Percentiles rank a stretch among this genome's conserved stretches.
phyloP scores from a whole-genome alignment of 2,329 filamentous ascomycete species.

The Curvularia sp. region DNA sequence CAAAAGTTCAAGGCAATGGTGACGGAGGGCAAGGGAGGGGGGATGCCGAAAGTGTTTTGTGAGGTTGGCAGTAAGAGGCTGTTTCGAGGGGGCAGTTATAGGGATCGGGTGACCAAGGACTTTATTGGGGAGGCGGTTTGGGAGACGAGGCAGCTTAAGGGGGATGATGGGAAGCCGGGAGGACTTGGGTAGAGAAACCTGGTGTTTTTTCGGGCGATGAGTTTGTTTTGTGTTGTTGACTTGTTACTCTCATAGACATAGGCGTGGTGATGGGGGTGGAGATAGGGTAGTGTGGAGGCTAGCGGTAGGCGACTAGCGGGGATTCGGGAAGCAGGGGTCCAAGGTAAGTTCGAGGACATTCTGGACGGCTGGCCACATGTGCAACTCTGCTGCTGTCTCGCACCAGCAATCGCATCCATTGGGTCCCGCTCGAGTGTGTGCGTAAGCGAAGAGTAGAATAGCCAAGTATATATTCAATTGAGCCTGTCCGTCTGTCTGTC shows the following conservation, averaged over 20 bases:
- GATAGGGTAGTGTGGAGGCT: slow-evolving; percentile 12
- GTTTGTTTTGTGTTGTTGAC: neutral
- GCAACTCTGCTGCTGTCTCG: too few relatives aligned
- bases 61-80: neutral
- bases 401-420: neutral
- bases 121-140: neutral
- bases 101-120: neutral
- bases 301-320: slow-evolving; percentile 10
- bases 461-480: slow-evolving; percentile 17
- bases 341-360: slow-evolving; percentile 28
- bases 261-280: neutral
- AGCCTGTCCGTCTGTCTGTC: slow-evolving; percentile 4
- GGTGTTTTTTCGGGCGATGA: too few relatives aligned
- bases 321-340: slow-evolving; percentile 22
- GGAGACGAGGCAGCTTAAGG: slow-evolving; percentile 10
- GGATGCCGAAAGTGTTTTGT: slow-evolving; percentile 2
- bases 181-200: too few relatives aligned
- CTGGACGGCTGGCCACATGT: slow-evolving; percentile 25
- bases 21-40: neutral
- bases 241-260: neutral
- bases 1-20: slow-evolving; percentile 1
- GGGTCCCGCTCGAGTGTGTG: neutral
- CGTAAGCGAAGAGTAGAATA: neutral
- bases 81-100: slow-evolving; percentile 4
- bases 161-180: neutral